Evolutionary conservation across 352 stramenopile genomes (phyloP), one percentile per base, ranked within the genome.

Genomic region (Blastocystis sp.): DNA sequence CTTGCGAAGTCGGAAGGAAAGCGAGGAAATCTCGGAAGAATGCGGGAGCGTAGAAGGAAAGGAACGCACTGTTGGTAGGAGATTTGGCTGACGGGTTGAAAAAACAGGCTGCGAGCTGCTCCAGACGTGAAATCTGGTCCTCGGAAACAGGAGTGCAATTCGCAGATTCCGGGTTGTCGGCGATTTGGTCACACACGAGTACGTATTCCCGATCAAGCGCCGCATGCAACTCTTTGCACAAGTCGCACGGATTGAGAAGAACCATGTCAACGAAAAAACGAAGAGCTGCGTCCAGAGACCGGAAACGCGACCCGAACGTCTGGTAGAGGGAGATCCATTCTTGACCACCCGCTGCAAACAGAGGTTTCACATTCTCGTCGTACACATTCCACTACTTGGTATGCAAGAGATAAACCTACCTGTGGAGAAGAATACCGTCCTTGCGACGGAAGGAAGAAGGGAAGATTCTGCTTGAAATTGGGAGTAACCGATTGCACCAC

Each of bases 21-120:
- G n/a, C n/a, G 1, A 72, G n/a, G 32, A 72, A 72, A 32, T 72
- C 61, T 36, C 14, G 11, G 32, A 72, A 72, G 32, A 72, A 72
- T 0, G 27, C 18, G 21, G 24, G 29, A 24, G n/a, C 61, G 42
- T 72, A 72, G 24, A 8, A 18, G 27, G 27, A 21, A 44, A 72
- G 36, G 61, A 72, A 72, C 21, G 21, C 32, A n/a, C 27, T 46
- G 61, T 72, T 72, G n/a, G 42, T 32, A 21, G 51, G 51, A 59
- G 61, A 51, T 21, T 4, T 9, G 4, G 34, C 21, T 11, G 61
- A 51, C n/a, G 61, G 8, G 21, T 46, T 16, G 32, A 72, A 72
- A 8, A 72, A 6, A 21, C 16, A 27, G 42, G 34, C 40, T 27
- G 27, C 61, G 36, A 72, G n/a, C 29, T 49, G 14, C 14, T 24